Percentiles rank a stretch among this genome's conserved stretches.
phyloP scores from a whole-genome alignment of 495 filamentous ascomycete species.

The Glarea lozoyensis region DNA sequence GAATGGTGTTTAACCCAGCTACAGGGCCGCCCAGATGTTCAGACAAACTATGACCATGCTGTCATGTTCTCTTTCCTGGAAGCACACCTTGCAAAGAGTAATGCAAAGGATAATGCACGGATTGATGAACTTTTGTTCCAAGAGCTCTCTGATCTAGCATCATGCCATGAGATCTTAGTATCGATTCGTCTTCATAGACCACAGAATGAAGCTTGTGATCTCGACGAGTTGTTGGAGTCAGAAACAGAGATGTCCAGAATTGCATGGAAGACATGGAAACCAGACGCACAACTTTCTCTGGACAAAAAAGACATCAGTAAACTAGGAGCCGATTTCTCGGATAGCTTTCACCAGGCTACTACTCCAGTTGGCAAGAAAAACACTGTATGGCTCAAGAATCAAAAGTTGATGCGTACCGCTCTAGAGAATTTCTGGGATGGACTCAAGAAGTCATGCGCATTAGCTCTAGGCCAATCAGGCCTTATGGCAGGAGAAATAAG shows the following conservation, averaged over 20 bases:
- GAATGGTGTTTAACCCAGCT: neutral
- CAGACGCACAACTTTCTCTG: neutral
- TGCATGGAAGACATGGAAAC: neutral
- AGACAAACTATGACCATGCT: neutral
- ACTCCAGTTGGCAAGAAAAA: neutral
- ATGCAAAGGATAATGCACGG: neutral
- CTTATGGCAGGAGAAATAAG: neutral
- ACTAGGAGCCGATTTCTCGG: neutral
- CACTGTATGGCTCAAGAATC: neutral
- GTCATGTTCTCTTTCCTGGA: slow-evolving; percentile 2
- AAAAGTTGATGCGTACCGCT: neutral
- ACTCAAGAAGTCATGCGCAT: neutral
- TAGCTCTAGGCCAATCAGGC: neutral
- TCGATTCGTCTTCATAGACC: neutral
- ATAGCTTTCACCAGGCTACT: neutral
- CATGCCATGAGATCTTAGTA: slow-evolving; percentile 1
- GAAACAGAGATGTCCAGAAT: neutral
- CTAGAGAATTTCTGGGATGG: neutral
- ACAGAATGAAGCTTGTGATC: neutral
- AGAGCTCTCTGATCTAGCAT: slow-evolving; percentile 1
- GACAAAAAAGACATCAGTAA: neutral
- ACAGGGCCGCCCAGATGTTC: neutral
- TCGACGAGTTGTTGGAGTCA: neutral
- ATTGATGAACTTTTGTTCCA: slow-evolving; percentile 1
- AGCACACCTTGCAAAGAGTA: neutral